A percentile compares a stretch with the other conserved stretches of the same genome.
Conservation (phyloP, 257 asterid species). For the Solanum piurae region DNA sequence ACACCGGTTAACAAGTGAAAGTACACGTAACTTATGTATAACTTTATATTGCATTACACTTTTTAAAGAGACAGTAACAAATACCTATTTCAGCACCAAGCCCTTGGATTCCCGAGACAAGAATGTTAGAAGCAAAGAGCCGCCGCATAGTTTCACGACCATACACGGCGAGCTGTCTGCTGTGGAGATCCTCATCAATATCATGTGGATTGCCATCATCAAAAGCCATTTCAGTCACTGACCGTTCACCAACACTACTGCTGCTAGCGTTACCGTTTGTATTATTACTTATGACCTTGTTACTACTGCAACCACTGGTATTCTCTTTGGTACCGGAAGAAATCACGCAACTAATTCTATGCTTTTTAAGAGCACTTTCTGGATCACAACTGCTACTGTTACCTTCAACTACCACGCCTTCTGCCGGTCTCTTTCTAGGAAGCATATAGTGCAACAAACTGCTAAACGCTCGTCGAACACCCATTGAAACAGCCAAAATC, state of each 20-base stretch:
- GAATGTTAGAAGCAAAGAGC: conserved; percentile 78
- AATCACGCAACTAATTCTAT: conserved; percentile 20
- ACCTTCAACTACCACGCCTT: conserved; percentile 71
- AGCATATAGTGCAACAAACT: conserved; percentile 88
- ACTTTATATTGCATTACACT: not conserved
- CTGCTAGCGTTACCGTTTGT: conserved; percentile 25
- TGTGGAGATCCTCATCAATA: conserved; percentile 96
- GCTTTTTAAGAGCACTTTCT: conserved; percentile 43
- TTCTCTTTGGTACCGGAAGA: conserved; percentile 21
- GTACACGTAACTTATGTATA: not conserved
- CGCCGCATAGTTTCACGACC: conserved; percentile 94
- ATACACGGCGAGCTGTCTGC: conserved; percentile 91
- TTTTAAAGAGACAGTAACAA: not conserved
- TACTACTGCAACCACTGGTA: conserved; percentile 11
- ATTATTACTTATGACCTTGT: conserved; percentile 18
- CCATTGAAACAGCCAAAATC: conserved; percentile 41
- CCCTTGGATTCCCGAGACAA: conserved; percentile 86
- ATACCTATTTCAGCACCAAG: conserved; percentile 89
- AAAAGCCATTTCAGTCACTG: conserved; percentile 72
- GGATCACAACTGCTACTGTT: conserved; percentile 21
- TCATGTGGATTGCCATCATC: conserved; percentile 67
- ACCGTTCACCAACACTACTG: conserved; percentile 20
- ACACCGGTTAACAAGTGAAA: not conserved
- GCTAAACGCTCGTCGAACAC: conserved; percentile 41
- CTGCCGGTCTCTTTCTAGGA: conserved; percentile 91